A percentile compares a stretch with the other conserved stretches of the same genome.
These are phyloP conservation scores for Byssochlamys sp. DNA, from an alignment of 2,329 filamentous ascomycete species.

Conservation along the genomic window DNA sequence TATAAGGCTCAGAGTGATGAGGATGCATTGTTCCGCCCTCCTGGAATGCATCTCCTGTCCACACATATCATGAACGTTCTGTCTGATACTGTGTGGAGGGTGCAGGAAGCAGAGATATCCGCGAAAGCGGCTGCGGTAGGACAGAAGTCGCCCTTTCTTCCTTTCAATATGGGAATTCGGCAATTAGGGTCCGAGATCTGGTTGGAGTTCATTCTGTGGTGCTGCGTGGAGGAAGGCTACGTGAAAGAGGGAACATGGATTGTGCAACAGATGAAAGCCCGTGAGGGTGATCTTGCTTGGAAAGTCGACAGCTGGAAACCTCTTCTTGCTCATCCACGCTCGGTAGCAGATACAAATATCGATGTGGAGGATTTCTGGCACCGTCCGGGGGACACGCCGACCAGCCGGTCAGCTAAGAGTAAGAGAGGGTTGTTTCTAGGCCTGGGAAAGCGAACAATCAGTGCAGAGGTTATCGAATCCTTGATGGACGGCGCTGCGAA, in stretches of 20 bases:
- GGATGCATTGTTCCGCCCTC: constrained; percentile 28
- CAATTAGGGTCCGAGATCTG: constrained; percentile 40
- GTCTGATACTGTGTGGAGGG: constrained; percentile 38
- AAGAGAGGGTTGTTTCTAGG: constrained; percentile 26
- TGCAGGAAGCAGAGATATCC: constrained; percentile 30
- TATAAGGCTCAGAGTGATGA: constrained; percentile 21
- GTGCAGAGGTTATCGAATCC: constrained; percentile 48
- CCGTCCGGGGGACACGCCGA: constrained; percentile 14
- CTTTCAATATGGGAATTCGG: constrained; percentile 32
- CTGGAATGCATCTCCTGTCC: constrained; percentile 35
- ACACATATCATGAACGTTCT: constrained; percentile 38
- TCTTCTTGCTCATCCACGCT: constrained; percentile 17
- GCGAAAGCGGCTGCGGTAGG: constrained; percentile 28
- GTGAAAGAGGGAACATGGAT: constrained; percentile 33
- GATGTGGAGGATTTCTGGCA: constrained; percentile 28
- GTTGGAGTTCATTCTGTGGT: constrained; percentile 43
- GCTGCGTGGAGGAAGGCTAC: constrained; percentile 40
- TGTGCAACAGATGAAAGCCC: constrained; percentile 23
- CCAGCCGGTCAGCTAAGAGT: constrained; percentile 7
- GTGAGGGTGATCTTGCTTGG: constrained; percentile 24
- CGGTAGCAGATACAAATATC: constrained; percentile 26
- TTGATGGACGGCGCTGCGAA: constrained; percentile 46
- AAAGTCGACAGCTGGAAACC: constrained; percentile 32
- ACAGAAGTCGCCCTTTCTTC: constrained; percentile 28
- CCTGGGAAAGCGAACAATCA: constrained; percentile 43